These are phyloP conservation scores for Hylodesmum podocarpum DNA, from an alignment of 306 rosid species.

Conservation along the genomic window DNA sequence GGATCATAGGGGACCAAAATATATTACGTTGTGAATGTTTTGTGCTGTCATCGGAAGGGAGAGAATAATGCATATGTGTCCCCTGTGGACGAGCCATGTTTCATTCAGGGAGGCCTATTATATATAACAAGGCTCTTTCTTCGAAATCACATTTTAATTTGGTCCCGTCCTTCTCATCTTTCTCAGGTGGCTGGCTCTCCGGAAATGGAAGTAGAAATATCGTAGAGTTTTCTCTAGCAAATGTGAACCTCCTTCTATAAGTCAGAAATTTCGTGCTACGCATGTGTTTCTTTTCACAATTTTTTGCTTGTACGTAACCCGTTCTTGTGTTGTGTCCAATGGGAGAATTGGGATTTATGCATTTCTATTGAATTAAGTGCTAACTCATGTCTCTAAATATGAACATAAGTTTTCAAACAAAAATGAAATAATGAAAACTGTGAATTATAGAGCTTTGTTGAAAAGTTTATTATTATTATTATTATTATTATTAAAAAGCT, in stretches of 20 bases:
- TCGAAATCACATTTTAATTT: conserved; percentile 10
- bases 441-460: neutral
- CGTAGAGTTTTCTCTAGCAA: neutral
- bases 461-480: no score
- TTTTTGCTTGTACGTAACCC: neutral
- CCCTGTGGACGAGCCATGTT: conserved; percentile 58
- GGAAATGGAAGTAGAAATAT: neutral
- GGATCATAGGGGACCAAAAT: conserved; percentile 35
- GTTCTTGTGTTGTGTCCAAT: neutral
- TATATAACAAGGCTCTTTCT: conserved; percentile 11
- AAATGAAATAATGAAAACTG: neutral
- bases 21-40: conserved; percentile 30
- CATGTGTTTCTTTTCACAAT: neutral
- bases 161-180: conserved; percentile 29
- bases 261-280: conserved; percentile 2
- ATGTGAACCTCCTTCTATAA: neutral
- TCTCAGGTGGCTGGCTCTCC: conserved; percentile 22
- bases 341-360: neutral
- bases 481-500: no score
- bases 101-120: conserved; percentile 58
- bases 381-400: neutral
- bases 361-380: neutral
- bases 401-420: neutral
- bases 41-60: conserved; percentile 27
- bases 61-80: conserved; percentile 43